Evolutionary conservation across 805 yeast species (phyloP).

Genomic region (Candida koratica): DNA sequence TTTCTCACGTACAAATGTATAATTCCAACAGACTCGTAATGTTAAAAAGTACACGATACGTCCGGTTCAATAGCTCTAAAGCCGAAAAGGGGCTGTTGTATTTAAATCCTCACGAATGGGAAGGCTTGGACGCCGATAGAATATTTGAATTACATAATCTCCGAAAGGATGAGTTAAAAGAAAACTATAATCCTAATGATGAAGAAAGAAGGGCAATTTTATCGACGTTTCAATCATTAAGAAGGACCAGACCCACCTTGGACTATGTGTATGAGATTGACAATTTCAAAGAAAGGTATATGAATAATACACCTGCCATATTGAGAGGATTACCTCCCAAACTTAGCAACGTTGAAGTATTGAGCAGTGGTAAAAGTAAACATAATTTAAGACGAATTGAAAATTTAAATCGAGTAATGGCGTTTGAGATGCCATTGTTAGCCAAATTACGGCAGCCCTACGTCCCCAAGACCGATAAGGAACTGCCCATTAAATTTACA

Average conservation of each 20-base stretch:
- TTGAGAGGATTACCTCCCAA: constrained; percentile 37
- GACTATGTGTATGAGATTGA: constrained; percentile 41
- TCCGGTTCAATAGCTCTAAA: constrained; percentile 13
- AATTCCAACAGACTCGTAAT: not conserved
- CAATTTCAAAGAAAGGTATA: constrained; percentile 38
- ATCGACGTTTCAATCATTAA: constrained; percentile 33
- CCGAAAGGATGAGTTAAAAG: constrained; percentile 47
- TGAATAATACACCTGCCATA: constrained; percentile 38
- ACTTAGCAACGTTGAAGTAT: constrained; percentile 33
- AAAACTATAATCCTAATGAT: constrained; percentile 48
- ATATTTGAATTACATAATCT: constrained; percentile 58
- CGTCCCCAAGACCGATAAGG: constrained; percentile 40
- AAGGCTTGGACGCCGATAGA: constrained; percentile 59
- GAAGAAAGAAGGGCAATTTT: constrained; percentile 54
- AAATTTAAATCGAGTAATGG: constrained; percentile 75
- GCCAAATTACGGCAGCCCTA: constrained; percentile 72
- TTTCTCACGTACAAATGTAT: constrained; percentile 4
- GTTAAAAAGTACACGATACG: constrained; percentile 1
- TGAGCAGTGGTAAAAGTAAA: constrained; percentile 33
- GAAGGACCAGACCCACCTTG: constrained; percentile 27
- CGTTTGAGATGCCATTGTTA: constrained; percentile 86
- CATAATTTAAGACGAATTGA: constrained; percentile 66
- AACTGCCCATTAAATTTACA: constrained; percentile 59
- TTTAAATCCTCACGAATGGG: constrained; percentile 67
- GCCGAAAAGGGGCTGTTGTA: constrained; percentile 30